Evolutionary conservation across 805 yeast genomes (phyloP).

Genomic region (Sugiyamaella qingdaonensis): DNA sequence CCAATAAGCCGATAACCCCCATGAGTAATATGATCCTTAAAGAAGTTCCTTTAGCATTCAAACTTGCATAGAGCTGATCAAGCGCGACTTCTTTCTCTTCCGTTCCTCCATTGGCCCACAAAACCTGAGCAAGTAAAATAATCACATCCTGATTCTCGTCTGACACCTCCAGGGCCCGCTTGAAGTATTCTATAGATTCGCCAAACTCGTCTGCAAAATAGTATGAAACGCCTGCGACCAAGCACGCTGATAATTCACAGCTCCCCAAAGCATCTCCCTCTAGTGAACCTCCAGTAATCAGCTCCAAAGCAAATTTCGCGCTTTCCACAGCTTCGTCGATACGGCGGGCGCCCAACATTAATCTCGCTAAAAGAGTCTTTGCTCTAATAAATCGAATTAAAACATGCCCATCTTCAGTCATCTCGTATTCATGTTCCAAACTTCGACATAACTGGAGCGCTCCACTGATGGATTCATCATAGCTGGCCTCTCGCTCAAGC

Average conservation of each 20-base stretch:
- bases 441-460: constrained; percentile 45
- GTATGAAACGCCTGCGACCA: constrained; percentile 67
- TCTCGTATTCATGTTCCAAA: constrained; percentile 56
- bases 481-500: constrained; percentile 68
- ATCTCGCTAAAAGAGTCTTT: constrained; percentile 68
- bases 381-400: constrained; percentile 52
- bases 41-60: constrained; percentile 62
- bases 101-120: constrained; percentile 65
- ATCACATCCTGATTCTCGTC: constrained; percentile 64
- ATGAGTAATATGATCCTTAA: constrained; percentile 63
- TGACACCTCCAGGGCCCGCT: constrained; percentile 52
- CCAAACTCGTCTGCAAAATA: constrained; percentile 64
- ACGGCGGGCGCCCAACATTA: constrained; percentile 55
- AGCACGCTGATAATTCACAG: constrained; percentile 46
- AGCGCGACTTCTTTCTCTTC: constrained; percentile 79
- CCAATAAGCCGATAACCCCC: constrained; percentile 73
- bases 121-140: constrained; percentile 68
- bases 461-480: constrained; percentile 47
- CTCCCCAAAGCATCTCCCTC: constrained; percentile 24
- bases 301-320: constrained; percentile 52
- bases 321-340: constrained; percentile 58
- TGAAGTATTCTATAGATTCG: constrained; percentile 63
- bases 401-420: constrained; percentile 44
- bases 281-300: constrained; percentile 28
- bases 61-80: constrained; percentile 69